Evolutionary conservation across 129 eudicot species (phyloP).

Genomic region (Lactuca saligna): DNA sequence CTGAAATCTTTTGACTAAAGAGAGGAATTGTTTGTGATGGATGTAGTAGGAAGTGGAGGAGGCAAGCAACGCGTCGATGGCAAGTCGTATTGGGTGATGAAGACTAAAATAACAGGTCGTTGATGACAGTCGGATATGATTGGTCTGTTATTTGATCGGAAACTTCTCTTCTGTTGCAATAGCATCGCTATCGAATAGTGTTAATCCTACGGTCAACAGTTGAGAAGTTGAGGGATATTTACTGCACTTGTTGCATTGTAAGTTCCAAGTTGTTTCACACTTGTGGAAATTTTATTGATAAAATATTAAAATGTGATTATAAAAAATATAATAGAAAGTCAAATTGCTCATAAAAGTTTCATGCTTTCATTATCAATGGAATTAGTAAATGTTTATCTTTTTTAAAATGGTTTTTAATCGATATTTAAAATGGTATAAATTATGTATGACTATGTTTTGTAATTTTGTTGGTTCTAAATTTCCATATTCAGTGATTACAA

Average conservation of each 20-base stretch:
- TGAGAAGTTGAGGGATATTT: not conserved
- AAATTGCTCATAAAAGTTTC: no score
- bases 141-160: not conserved
- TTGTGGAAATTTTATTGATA: not conserved
- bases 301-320: no score
- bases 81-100: not conserved
- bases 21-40: not conserved
- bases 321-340: no score
- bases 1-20: not conserved
- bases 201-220: not conserved
- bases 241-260: no score
- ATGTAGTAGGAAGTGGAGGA: not conserved
- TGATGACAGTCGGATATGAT: slow-evolving; percentile 9
- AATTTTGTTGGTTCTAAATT: not conserved
- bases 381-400: no score
- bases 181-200: not conserved
- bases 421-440: not conserved
- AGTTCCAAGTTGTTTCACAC: not conserved
- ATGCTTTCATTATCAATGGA: no score
- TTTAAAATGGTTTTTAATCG: no score
- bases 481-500: not conserved
- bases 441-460: not conserved
- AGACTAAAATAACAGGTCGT: slow-evolving; percentile 1
- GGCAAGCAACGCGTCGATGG: not conserved
- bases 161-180: not conserved